Conservation (phyloP, 345 rosid genomes). For the Citrus medica region DNA sequence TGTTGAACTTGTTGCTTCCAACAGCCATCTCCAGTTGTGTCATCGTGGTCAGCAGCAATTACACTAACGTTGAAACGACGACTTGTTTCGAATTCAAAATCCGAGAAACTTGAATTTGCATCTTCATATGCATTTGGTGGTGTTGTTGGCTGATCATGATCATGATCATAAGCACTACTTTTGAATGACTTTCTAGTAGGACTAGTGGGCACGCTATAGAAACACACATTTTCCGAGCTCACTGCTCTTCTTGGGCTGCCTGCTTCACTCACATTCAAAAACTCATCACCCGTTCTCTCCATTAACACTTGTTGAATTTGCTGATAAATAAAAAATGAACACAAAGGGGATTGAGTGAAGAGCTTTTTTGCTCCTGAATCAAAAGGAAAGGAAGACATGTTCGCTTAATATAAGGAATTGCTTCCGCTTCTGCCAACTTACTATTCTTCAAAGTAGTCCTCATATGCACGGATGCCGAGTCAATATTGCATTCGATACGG, state of each 20-base stretch:
- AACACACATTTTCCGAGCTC: conserved; percentile 15
- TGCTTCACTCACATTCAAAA: conserved; percentile 23
- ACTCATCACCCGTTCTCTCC: not conserved
- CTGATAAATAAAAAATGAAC: not conserved
- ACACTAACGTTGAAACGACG: conserved; percentile 9
- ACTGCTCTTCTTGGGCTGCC: conserved; percentile 21
- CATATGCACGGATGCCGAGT: not conserved
- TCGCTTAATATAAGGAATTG: not conserved
- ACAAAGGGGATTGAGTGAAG: not conserved
- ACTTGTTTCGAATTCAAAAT: conserved; percentile 38
- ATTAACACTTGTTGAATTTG: not conserved
- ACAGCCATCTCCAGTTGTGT: not conserved
- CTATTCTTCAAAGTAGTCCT: not conserved
- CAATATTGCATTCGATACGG: not conserved
- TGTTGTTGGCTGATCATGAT: conserved; percentile 12
- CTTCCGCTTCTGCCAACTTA: conserved; percentile 16
- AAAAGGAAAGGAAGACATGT: conserved; percentile 3
- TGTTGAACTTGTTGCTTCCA: not conserved
- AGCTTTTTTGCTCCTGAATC: conserved; percentile 6
- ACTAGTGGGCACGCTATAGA: conserved; percentile 27
- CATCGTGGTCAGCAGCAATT: not conserved
- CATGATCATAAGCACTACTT: not conserved
- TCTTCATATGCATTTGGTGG: not conserved
- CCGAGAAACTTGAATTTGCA: conserved; percentile 18
- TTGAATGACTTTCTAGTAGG: conserved; percentile 9